A percentile compares a stretch with the other conserved stretches of the same genome.
Conservation (phyloP, 1,284 basidiomycete species). For the Meripilus lineatus region DNA sequence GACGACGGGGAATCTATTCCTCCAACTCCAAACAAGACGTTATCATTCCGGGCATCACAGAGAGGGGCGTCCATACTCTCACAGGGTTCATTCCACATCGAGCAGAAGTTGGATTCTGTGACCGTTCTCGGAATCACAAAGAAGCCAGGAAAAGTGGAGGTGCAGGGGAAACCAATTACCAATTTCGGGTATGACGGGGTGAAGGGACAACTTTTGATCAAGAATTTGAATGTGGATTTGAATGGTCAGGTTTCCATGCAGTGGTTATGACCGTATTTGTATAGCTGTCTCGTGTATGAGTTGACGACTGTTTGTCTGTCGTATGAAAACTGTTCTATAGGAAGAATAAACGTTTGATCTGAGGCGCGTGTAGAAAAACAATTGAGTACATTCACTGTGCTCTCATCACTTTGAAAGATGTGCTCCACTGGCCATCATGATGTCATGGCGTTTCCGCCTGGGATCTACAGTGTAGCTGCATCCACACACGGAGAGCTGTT, state of each 20-base stretch:
- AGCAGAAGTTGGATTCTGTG: slow-evolving; percentile 25
- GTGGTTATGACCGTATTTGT: slow-evolving; percentile 17
- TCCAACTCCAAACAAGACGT: slow-evolving; percentile 39
- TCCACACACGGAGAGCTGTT: no score
- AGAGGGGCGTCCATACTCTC: slow-evolving; percentile 31
- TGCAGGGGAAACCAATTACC: slow-evolving; percentile 10
- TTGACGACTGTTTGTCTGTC: no score
- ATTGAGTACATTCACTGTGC: no score
- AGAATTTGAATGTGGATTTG: slow-evolving; percentile 16
- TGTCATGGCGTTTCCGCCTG: no score
- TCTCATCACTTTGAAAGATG: no score
- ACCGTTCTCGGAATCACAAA: slow-evolving; percentile 29
- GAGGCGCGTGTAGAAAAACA: no score
- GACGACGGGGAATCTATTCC: slow-evolving; percentile 60
- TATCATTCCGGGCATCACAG: slow-evolving; percentile 34
- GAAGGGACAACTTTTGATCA: slow-evolving; percentile 18
- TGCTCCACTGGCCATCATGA: no score
- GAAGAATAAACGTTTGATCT: no score
- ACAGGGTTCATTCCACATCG: slow-evolving; percentile 28
- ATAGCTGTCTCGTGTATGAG: no score
- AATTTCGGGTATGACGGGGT: slow-evolving; percentile 17
- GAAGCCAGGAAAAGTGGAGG: slow-evolving; percentile 11
- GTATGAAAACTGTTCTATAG: no score
- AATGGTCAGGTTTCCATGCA: slow-evolving; percentile 12
- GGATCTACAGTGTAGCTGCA: no score